Base-by-base conservation (phyloP, 257 asterid species). In the Phtheirospermum japonicum region DNA sequence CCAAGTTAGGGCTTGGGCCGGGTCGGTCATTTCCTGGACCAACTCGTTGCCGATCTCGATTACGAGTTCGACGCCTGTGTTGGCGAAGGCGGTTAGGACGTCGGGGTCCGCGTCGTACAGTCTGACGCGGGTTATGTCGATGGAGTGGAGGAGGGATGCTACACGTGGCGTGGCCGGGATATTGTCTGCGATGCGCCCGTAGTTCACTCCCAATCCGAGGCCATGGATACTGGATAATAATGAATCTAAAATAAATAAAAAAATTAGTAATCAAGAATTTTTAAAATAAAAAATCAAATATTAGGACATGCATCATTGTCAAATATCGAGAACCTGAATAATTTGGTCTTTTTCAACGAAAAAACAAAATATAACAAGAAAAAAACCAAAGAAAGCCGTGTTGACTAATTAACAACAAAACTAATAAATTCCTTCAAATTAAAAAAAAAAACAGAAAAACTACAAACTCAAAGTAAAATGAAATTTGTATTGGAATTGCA, bases 121-220 rank as follows among this genome's bases (percentile, higher is more conserved):
- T 31, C 85, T 91, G 2, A 84, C 95, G 28, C 90, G 39, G 48
- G 68, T 83, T 4, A 86, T 64, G 71, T 81, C 82, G 69, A 91
- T 77, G 40, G 95, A 88, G 46, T 31, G 18, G 26, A 91, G 87
- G 59, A 88, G 94, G 42, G 2, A 14, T 2, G 82, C 80, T 1
- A 91, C 98, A 0, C 80, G 84, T n/a, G 93, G 57, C 2, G 94
- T 88, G 4, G 90, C 2, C 9, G 97, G 98, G 28, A 92, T 85
- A 66, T 92, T 83, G 77, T 86, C 78, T 9, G 95, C 95, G 26
- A 92, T 83, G 69, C 87, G 96, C 52, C 98, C 98, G 66, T 91
- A 91, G 77, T 91, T 91, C 45, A 91, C 88, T 30, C 98, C 98
- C 28, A 86, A 62, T 71, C 89, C 92, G 0, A 62, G 16, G 68